These are phyloP conservation scores for Sphagnum fallax DNA, from an alignment of 228 moss, liverwort and hornwort species.

Conservation along the genomic window DNA sequence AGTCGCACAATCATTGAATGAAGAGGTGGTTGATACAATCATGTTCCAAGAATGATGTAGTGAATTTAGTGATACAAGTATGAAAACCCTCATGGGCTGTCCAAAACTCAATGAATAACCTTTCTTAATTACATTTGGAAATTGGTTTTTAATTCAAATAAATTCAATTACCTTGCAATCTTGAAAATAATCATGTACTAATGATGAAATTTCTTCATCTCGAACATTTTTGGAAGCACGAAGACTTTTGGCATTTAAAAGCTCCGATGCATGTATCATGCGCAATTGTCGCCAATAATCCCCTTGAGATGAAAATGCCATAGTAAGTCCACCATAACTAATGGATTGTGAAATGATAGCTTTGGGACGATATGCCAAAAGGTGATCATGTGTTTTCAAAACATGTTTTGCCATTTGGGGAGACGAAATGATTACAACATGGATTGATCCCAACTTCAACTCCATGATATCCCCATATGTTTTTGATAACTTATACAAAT, in stretches of 20 bases:
- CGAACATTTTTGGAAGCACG: background rate
- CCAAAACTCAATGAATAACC: too few relatives aligned
- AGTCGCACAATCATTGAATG: too few relatives aligned
- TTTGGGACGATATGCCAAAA: conserved; percentile 25
- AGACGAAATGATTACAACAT: conserved; percentile 26
- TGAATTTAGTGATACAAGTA: too few relatives aligned
- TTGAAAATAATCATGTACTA: background rate
- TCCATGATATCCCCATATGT: conserved; percentile 27
- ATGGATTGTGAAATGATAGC: conserved; percentile 11
- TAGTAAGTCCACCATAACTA: conserved; percentile 17
- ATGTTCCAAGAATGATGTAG: too few relatives aligned
- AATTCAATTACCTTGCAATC: background rate
- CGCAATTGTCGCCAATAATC: conserved; percentile 33
- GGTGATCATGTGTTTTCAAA: conserved; percentile 18
- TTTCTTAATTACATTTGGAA: too few relatives aligned
- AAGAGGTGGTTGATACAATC: too few relatives aligned
- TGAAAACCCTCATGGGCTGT: too few relatives aligned
- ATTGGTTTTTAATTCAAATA: too few relatives aligned
- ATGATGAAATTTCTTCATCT: conserved; percentile 12
- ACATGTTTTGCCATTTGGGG: conserved; percentile 13
- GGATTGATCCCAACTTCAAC: conserved; percentile 19
- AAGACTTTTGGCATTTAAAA: conserved; percentile 20
- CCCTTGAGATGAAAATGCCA: conserved; percentile 30
- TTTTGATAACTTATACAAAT: conserved; percentile 7
- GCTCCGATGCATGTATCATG: conserved; percentile 20